Conservation (phyloP, 2,329 filamentous ascomycete genomes). For the Penicillium sp. region DNA sequence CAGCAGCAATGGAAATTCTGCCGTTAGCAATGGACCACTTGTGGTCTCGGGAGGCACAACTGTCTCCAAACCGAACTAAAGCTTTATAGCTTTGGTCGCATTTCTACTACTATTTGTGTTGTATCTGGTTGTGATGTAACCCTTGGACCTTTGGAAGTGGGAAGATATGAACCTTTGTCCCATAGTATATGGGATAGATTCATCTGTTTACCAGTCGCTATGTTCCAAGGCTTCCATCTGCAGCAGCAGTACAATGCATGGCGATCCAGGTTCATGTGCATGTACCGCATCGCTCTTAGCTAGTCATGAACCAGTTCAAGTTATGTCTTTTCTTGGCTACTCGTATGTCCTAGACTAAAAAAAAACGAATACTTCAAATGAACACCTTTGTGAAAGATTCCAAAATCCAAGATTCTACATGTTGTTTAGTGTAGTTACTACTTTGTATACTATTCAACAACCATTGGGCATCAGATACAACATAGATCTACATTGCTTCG, state of each 20-base stretch:
- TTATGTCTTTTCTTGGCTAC: background rate
- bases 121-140: background rate
- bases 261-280: background rate
- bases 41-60: constrained; percentile 39
- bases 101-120: background rate
- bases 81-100: background rate
- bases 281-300: constrained; percentile 4
- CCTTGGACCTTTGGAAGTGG: background rate
- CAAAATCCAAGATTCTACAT: too few relatives aligned
- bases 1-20: constrained; percentile 22
- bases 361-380: background rate
- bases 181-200: background rate
- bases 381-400: too few relatives aligned
- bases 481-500: too few relatives aligned
- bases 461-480: too few relatives aligned
- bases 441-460: too few relatives aligned
- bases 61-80: constrained; percentile 30
- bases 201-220: background rate
- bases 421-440: too few relatives aligned
- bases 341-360: background rate
- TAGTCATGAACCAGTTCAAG: constrained; percentile 10
- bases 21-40: constrained; percentile 35
- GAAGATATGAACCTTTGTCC: background rate
- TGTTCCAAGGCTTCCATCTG: background rate
- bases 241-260: constrained; percentile 14